phyloP scores from a whole-genome alignment of 352 stramenopile genomes.

The Phytopythium oedochilum region DNA sequence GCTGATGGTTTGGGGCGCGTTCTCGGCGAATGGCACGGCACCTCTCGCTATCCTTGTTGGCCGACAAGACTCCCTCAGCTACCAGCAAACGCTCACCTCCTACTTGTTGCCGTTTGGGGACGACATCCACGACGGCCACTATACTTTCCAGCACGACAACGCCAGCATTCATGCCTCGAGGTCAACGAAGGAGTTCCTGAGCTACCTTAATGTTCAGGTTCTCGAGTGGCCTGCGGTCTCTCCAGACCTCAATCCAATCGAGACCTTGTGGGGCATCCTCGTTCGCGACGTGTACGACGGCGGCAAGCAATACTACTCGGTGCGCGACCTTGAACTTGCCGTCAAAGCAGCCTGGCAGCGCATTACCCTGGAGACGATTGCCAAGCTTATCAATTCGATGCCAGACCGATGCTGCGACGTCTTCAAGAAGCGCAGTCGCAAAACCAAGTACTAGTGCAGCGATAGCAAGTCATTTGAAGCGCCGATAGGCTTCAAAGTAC shows the following conservation, averaged over 20 bases:
- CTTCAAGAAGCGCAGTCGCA: too few relatives aligned
- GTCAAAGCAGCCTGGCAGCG: not conserved
- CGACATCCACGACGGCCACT: not conserved
- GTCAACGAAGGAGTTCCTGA: constrained; percentile 2
- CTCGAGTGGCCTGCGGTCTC: constrained; percentile 5
- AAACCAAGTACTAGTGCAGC: too few relatives aligned
- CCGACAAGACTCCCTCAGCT: too few relatives aligned
- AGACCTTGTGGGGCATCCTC: constrained; percentile 14
- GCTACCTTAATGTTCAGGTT: not conserved
- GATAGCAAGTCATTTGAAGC: too few relatives aligned
- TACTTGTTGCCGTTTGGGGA: not conserved
- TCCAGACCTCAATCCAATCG: constrained; percentile 11
- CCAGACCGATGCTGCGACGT: too few relatives aligned
- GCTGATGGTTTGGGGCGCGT: too few relatives aligned
- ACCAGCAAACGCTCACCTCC: not conserved
- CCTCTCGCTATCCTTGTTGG: too few relatives aligned
- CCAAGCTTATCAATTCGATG: too few relatives aligned
- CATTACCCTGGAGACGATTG: not conserved
- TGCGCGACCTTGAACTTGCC: not conserved
- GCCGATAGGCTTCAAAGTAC: too few relatives aligned
- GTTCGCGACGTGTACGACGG: constrained; percentile 6
- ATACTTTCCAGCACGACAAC: constrained; percentile 13
- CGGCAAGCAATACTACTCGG: not conserved
- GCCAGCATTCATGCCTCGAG: constrained; percentile 2
- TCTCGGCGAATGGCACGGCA: too few relatives aligned